Percentiles rank a stretch among this genome's conserved stretches.
Conservation (phyloP, 164 flowering plant species). For the Protea cynaroides region DNA sequence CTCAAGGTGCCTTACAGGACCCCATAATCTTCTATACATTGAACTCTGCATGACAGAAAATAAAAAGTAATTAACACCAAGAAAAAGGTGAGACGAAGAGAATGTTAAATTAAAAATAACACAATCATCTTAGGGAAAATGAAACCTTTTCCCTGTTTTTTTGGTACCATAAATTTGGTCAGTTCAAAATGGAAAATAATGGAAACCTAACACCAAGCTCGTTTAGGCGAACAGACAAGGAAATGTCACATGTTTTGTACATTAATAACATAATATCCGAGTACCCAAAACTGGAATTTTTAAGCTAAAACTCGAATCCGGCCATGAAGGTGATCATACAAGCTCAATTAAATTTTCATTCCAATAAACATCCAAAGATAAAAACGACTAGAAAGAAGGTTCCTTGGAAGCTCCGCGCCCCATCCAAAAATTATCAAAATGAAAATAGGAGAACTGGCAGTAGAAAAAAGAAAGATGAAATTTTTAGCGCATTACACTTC, state of each 20-base stretch:
- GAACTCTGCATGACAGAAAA: slow-evolving; percentile 45
- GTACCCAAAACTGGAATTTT: no score
- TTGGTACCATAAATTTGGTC: no score
- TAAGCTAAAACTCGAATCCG: no score
- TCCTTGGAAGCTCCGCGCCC: background rate
- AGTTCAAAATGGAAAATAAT: background rate
- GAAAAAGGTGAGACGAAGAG: background rate
- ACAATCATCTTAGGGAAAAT: background rate
- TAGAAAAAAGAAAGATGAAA: slow-evolving; percentile 10
- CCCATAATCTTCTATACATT: slow-evolving; percentile 71
- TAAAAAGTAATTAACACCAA: slow-evolving; percentile 1
- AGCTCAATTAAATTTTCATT: background rate
- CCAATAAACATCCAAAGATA: background rate
- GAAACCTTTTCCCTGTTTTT: no score
- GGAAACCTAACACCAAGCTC: background rate
- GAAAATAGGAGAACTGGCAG: no score
- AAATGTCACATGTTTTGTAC: background rate
- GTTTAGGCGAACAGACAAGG: background rate
- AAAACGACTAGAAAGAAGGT: background rate
- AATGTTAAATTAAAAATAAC: background rate
- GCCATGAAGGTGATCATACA: background rate
- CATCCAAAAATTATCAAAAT: background rate
- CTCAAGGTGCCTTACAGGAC: slow-evolving; percentile 59
- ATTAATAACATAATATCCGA: no score
- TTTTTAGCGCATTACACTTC: slow-evolving; percentile 37